These are phyloP conservation scores for Quambalaria eucalypti DNA, from an alignment of 1,284 basidiomycete genomes.

Conservation along the genomic window DNA sequence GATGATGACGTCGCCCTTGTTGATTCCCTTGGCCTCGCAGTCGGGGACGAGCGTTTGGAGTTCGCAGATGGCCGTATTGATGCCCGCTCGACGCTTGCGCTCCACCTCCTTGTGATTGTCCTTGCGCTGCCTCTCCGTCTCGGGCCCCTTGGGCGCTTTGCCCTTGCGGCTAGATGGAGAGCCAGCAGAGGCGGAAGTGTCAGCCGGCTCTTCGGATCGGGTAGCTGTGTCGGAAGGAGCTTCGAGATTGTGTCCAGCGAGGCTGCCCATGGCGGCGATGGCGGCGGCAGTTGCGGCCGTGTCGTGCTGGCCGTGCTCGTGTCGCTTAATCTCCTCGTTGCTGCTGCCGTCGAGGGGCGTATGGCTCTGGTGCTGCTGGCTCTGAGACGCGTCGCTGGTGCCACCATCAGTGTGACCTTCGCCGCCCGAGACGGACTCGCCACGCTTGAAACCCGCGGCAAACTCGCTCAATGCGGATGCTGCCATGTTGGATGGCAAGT, in stretches of 20 bases:
- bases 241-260: neutral
- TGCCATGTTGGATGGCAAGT: conserved; percentile 20
- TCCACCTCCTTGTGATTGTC: conserved; percentile 75
- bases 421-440: neutral
- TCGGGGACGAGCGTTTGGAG: conserved; percentile 74
- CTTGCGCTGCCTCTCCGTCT: conserved; percentile 36
- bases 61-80: conserved; percentile 90
- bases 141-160: conserved; percentile 15
- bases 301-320: conserved; percentile 15
- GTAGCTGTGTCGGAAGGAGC: neutral
- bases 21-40: conserved; percentile 66
- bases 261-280: conserved; percentile 18
- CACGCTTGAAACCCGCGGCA: conserved; percentile 33
- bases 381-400: neutral
- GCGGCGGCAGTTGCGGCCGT: conserved; percentile 29
- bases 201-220: neutral
- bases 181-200: neutral
- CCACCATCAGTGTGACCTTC: conserved; percentile 4
- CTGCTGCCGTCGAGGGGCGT: no score
- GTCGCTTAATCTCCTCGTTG: no score
- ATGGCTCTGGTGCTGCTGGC: conserved; percentile 6
- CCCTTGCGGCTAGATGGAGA: neutral
- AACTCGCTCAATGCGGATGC: conserved; percentile 35
- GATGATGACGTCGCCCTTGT: conserved; percentile 71
- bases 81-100: conserved; percentile 79